Evolutionary conservation across 2,329 filamentous ascomycete species (phyloP).

Genomic region (Ophiostoma sp.): DNA sequence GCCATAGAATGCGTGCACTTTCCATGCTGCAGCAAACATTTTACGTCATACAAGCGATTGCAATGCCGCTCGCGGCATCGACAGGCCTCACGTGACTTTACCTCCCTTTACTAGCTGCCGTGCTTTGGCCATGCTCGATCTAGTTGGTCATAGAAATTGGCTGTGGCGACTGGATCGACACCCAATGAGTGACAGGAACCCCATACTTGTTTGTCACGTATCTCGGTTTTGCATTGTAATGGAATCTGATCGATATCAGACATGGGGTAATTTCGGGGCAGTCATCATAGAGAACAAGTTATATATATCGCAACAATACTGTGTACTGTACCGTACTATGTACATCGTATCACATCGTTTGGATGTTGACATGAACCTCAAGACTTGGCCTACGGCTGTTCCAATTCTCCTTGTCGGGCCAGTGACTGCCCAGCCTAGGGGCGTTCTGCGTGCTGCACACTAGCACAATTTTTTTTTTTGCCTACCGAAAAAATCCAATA

Average conservation of each 20-base stretch:
- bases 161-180: not conserved
- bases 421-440: no score
- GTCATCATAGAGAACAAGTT: not conserved
- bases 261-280: not conserved
- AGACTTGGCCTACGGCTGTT: no score
- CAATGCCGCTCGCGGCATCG: constrained; percentile 1
- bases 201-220: constrained; percentile 11
- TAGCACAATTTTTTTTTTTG: no score
- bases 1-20: not conserved
- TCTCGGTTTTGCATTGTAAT: not conserved
- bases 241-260: not conserved
- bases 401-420: no score
- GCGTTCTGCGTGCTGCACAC: no score
- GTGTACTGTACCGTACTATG: no score
- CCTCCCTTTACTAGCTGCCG: not conserved
- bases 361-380: no score
- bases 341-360: no score
- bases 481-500: no score
- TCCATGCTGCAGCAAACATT: not conserved
- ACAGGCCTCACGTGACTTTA: not conserved
- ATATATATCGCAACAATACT: not conserved
- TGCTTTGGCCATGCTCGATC: not conserved
- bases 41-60: not conserved
- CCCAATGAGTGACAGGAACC: not conserved
- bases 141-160: constrained; percentile 6